phyloP scores from a whole-genome alignment of 2,329 filamentous ascomycete species.

The Scedosporium aurantiacum region DNA sequence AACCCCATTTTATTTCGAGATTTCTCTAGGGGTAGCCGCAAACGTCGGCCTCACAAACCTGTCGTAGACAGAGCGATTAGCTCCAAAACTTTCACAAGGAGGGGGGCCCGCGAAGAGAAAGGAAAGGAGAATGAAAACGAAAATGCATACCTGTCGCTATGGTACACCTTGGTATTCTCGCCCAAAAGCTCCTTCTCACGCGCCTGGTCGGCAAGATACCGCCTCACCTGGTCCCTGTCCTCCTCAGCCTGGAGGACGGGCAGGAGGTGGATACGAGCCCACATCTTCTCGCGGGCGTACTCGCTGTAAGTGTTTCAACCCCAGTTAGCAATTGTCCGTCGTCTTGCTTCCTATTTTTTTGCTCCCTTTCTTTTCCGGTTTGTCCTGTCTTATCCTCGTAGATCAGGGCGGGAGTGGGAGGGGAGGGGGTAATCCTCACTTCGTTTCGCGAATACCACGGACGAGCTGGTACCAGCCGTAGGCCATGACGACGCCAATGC shows the following conservation, averaged over 20 bases:
- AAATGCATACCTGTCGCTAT: constrained; percentile 66
- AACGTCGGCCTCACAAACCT: constrained; percentile 78
- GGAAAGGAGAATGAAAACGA: background rate
- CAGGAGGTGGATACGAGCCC: constrained; percentile 89
- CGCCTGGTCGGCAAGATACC: constrained; percentile 75
- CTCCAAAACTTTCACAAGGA: background rate
- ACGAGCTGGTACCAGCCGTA: constrained; percentile 87
- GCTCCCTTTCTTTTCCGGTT: too few relatives aligned
- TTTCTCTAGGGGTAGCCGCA: constrained; percentile 55
- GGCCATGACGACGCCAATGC: constrained; percentile 66
- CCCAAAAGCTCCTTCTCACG: constrained; percentile 87
- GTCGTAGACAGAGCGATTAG: background rate
- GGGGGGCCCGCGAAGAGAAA: background rate
- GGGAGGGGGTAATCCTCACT: constrained; percentile 49
- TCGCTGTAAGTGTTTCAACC: constrained; percentile 47
- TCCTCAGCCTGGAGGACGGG: constrained; percentile 92
- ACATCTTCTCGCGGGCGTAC: constrained; percentile 94
- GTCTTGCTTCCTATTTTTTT: background rate
- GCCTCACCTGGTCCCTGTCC: constrained; percentile 85
- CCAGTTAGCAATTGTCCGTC: background rate
- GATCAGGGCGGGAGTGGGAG: background rate
- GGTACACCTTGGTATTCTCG: constrained; percentile 72
- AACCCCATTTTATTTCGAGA: constrained; percentile 39
- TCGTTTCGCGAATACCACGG: constrained; percentile 76
- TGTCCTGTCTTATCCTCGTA: background rate